Evolutionary conservation across 495 filamentous ascomycete species (phyloP).

Genomic region (Trypethelium eluteriae): DNA sequence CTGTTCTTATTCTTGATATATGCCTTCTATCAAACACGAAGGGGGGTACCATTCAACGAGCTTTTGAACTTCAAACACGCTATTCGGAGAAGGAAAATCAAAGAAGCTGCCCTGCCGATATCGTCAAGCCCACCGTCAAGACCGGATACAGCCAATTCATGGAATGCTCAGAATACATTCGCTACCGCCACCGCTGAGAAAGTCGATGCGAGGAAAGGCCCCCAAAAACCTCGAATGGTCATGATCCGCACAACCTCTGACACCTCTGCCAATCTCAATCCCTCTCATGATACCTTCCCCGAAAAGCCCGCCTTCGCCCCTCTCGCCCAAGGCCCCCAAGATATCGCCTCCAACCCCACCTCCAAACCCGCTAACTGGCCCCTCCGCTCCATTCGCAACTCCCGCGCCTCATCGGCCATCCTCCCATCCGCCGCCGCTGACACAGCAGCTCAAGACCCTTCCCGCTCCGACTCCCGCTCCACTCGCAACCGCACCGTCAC

Average conservation of each 20-base stretch:
- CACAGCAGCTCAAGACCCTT: background rate
- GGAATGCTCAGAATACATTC: background rate
- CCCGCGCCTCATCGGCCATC: constrained; percentile 1
- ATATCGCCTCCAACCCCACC: background rate
- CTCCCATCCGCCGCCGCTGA: background rate
- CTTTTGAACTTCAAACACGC: background rate
- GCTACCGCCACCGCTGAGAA: constrained; percentile 4
- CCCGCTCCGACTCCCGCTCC: background rate
- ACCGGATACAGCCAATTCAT: background rate
- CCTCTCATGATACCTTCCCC: background rate
- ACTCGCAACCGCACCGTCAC: background rate
- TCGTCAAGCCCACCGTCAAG: background rate
- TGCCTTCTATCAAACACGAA: background rate
- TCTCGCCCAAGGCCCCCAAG: background rate
- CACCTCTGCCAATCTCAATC: background rate
- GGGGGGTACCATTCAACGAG: constrained; percentile 5
- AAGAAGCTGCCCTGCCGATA: background rate
- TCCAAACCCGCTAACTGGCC: background rate
- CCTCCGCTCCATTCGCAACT: background rate
- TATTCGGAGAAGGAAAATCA: background rate
- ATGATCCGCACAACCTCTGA: constrained; percentile 1
- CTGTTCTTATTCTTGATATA: constrained; percentile 1
- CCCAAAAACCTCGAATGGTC: constrained; percentile 4
- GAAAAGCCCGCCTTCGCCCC: background rate
- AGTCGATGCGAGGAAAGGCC: background rate